These are phyloP conservation scores for Rhizophagus clarus DNA, from an alignment of 192 early-diverging fungal genomes.

Conservation along the genomic window DNA sequence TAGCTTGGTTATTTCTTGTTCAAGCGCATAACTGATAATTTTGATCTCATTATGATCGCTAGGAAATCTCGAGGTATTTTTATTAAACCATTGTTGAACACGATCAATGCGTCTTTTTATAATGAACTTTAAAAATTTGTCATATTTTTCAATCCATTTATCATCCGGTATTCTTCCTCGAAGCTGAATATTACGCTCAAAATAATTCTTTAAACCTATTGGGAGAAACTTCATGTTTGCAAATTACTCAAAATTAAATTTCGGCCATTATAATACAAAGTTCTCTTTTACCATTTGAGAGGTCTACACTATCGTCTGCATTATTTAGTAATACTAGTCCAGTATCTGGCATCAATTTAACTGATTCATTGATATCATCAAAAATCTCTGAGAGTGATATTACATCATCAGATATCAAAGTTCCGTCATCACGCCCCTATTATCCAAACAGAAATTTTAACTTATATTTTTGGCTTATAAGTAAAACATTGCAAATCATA, in stretches of 20 bases:
- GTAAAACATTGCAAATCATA: neutral
- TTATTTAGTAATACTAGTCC: constrained; percentile 9
- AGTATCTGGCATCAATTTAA: constrained; percentile 25
- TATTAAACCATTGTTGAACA: constrained; percentile 30
- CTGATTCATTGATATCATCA: constrained; percentile 2
- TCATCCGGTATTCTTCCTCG: constrained; percentile 10
- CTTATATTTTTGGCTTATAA: neutral
- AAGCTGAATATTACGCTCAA: constrained; percentile 8
- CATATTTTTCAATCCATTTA: constrained; percentile 18
- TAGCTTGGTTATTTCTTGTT: constrained; percentile 28
- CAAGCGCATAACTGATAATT: constrained; percentile 19
- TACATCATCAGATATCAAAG: constrained; percentile 21
- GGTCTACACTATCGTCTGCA: neutral
- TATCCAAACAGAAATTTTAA: neutral
- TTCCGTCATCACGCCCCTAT: constrained; percentile 13
- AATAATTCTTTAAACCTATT: constrained; percentile 12
- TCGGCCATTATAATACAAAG: neutral
- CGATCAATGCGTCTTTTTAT: constrained; percentile 22
- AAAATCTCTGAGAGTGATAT: constrained; percentile 3
- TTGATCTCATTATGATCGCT: constrained; percentile 29
- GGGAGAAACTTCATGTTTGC: neutral
- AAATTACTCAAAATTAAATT: too few species aligned
- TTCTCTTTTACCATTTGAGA: constrained; percentile 3
- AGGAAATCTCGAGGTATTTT: constrained; percentile 11
- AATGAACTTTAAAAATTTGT: constrained; percentile 24